Evolutionary conservation across 2,329 filamentous ascomycete species (phyloP).

Genomic region (Scleromitrula shiraiana): DNA sequence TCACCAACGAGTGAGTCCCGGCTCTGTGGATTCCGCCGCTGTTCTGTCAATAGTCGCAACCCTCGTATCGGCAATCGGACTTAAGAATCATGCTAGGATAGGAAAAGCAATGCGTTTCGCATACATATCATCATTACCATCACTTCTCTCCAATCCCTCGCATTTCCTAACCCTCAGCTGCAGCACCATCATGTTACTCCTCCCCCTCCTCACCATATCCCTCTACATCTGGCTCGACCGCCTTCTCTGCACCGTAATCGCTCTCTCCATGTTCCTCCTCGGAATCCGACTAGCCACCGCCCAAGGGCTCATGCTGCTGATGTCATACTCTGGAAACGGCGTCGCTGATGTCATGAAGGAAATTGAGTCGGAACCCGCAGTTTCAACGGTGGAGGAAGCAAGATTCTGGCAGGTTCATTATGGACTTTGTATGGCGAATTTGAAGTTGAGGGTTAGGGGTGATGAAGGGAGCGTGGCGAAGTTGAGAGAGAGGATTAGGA

Average conservation of each 20-base stretch:
- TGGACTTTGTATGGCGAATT: conserved; percentile 88
- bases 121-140: conserved; percentile 73
- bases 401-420: conserved; percentile 99
- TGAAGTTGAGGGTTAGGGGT: conserved; percentile 62
- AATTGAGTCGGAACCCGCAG: conserved; percentile 70
- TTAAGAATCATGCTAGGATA: conserved; percentile 88
- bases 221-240: conserved; percentile 79
- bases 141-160: conserved; percentile 86
- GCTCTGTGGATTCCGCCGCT: conserved; percentile 74
- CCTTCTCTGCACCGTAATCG: conserved; percentile 71
- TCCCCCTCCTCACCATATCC: conserved; percentile 74
- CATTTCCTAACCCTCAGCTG: conserved; percentile 91
- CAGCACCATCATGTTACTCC: conserved; percentile 67
- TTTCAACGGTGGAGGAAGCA: conserved; percentile 76
- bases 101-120: conserved; percentile 84
- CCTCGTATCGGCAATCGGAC: conserved; percentile 73
- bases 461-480: conserved; percentile 65
- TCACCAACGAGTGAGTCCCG: conserved; percentile 61
- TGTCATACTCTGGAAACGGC: conserved; percentile 58
- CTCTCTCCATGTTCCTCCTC: conserved; percentile 79
- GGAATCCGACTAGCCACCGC: conserved; percentile 77
- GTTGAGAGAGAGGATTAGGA: conserved; percentile 66
- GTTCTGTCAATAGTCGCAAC: conserved; percentile 77
- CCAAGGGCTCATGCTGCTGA: conserved; percentile 88
- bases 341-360: conserved; percentile 64